A percentile compares a stretch with the other conserved stretches of the same genome.
Evolutionary conservation across 306 rosid species (phyloP).

Genomic region (Coriaria nepalensis): DNA sequence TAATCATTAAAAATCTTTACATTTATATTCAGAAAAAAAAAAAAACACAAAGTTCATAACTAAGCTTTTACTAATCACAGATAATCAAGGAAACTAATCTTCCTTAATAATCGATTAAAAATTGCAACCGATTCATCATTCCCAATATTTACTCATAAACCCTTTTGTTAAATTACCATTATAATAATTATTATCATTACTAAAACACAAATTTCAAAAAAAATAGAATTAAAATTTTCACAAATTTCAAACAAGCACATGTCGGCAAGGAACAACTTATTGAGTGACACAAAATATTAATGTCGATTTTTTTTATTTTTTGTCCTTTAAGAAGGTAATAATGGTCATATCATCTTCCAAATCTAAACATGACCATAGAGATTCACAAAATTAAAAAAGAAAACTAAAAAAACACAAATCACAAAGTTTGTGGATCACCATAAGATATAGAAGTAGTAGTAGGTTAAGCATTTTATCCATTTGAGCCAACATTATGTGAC

Average conservation of each 20-base stretch:
- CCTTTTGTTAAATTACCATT: neutral
- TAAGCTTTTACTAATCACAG: constrained; percentile 20
- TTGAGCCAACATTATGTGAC: constrained; percentile 4
- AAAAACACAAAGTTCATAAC: constrained; percentile 4
- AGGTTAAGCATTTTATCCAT: constrained; percentile 3
- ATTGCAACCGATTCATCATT: constrained; percentile 6
- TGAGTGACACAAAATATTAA: constrained; percentile 13
- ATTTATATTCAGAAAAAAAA: neutral
- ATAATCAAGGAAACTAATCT: constrained; percentile 23
- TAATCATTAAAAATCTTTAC: neutral
- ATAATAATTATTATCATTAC: neutral
- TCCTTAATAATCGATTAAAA: constrained; percentile 28
- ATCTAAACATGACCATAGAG: constrained; percentile 13
- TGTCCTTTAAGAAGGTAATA: constrained; percentile 18
- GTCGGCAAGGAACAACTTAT: constrained; percentile 23
- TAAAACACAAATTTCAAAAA: constrained; percentile 21
- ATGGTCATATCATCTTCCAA: neutral
- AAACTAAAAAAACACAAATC: neutral
- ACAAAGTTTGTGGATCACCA: constrained; percentile 15
- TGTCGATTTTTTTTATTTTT: constrained; percentile 11
- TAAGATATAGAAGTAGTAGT: constrained; percentile 6
- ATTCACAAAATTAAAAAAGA: constrained; percentile 11
- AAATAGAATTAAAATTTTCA: constrained; percentile 22
- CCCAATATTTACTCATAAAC: neutral
- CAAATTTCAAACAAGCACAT: constrained; percentile 11